Evolutionary conservation across 2,329 filamentous ascomycete genomes (phyloP).

Genomic region (Pseudogymnoascus sp.): DNA sequence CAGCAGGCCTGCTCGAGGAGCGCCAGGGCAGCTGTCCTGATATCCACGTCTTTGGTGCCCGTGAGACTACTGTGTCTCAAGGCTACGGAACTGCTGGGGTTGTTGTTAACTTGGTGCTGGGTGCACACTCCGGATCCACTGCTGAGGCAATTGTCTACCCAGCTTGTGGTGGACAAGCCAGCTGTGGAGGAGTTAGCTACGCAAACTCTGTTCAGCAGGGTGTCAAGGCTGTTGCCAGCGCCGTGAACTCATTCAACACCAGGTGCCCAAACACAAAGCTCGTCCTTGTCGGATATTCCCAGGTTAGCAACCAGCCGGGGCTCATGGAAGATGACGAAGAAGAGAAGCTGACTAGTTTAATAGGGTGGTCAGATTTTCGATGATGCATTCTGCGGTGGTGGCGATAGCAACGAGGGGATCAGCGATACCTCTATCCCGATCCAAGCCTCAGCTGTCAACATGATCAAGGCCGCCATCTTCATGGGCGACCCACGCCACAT

Average conservation of each 20-base stretch:
- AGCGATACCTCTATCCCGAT: conserved; percentile 38
- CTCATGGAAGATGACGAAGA: not conserved
- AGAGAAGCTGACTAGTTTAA: conserved; percentile 9
- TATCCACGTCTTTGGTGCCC: conserved; percentile 44
- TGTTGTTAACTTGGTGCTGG: conserved; percentile 43
- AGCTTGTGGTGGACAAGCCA: conserved; percentile 53
- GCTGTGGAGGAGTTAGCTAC: conserved; percentile 53
- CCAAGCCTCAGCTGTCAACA: conserved; percentile 40
- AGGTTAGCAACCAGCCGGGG: conserved; percentile 33
- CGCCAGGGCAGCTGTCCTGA: conserved; percentile 31
- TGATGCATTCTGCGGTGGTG: conserved; percentile 52
- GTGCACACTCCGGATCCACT: conserved; percentile 42
- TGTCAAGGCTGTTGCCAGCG: conserved; percentile 49
- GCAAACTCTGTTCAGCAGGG: conserved; percentile 51
- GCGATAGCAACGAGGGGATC: conserved; percentile 40
- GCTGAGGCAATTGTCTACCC: conserved; percentile 51
- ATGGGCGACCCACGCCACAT: conserved; percentile 56
- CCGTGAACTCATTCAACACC: conserved; percentile 50
- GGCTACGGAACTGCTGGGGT: conserved; percentile 46
- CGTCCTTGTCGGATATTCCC: conserved; percentile 56
- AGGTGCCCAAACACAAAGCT: conserved; percentile 50
- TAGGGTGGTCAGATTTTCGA: conserved; percentile 57
- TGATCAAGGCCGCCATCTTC: conserved; percentile 57
- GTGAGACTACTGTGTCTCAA: conserved; percentile 40
- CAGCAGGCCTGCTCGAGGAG: conserved; percentile 3